Percentiles rank a stretch among this genome's conserved stretches.
These are phyloP conservation scores for Fusarium floridanum DNA, from an alignment of 2,329 filamentous ascomycete species.

Conservation along the genomic window DNA sequence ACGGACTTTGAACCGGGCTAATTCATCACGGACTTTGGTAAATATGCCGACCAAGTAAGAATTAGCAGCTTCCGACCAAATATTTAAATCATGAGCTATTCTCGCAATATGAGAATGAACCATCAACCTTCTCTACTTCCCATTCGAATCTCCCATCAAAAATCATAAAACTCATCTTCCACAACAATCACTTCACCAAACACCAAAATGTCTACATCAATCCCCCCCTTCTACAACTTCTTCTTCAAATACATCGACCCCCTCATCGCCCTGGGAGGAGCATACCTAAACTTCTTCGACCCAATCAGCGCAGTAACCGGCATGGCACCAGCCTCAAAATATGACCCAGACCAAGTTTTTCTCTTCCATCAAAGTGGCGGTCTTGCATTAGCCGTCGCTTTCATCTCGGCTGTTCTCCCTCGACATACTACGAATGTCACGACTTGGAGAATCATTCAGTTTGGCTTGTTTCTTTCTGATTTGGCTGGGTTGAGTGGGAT, in stretches of 20 bases:
- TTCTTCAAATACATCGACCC: slow-evolving; percentile 21
- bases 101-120: background rate
- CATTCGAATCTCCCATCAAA: too few relatives aligned
- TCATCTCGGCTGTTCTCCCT: slow-evolving; percentile 7
- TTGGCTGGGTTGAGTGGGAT: slow-evolving; percentile 14
- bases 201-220: background rate
- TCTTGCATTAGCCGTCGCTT: slow-evolving; percentile 13
- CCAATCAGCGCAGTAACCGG: slow-evolving; percentile 11
- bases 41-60: background rate
- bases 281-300: slow-evolving; percentile 20
- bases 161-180: background rate
- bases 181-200: background rate
- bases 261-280: slow-evolving; percentile 10
- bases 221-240: slow-evolving; percentile 7
- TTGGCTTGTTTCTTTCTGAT: slow-evolving; percentile 14
- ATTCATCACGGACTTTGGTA: background rate
- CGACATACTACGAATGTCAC: slow-evolving; percentile 5
- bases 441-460: slow-evolving; percentile 15
- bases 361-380: slow-evolving; percentile 24
- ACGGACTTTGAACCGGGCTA: too few relatives aligned
- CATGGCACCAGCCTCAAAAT: slow-evolving; percentile 16
- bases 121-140: too few relatives aligned
- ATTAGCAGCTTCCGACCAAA: background rate
- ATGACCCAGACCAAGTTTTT: slow-evolving; percentile 17
- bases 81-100: background rate